Evolutionary conservation across 495 filamentous ascomycete species (phyloP).

Genomic region (Penicillium silybi): DNA sequence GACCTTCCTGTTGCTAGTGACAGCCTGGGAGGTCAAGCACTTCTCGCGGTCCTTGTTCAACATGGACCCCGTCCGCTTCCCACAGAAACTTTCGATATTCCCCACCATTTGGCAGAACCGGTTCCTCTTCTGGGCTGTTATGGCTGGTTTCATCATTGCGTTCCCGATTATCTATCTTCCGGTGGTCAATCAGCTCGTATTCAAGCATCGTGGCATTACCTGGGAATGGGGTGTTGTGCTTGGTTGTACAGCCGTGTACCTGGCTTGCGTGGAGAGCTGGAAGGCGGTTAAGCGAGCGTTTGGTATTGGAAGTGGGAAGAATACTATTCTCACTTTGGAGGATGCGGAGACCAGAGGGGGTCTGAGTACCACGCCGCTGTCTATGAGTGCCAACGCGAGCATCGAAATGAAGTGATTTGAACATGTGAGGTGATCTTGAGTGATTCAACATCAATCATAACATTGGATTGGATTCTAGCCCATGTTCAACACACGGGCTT

Average conservation of each 20-base stretch:
- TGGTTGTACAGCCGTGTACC: constrained; percentile 56
- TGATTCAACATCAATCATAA: constrained; percentile 13
- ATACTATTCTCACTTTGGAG: constrained; percentile 27
- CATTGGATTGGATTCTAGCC: background rate
- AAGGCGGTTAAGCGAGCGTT: constrained; percentile 57
- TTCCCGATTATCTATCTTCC: constrained; percentile 76
- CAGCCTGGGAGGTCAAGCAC: constrained; percentile 73
- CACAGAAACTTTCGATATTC: constrained; percentile 52
- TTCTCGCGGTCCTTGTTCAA: constrained; percentile 67
- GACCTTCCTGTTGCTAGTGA: constrained; percentile 68
- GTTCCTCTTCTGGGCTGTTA: constrained; percentile 71
- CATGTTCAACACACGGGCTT: background rate
- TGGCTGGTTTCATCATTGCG: constrained; percentile 60
- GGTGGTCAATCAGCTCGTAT: constrained; percentile 61
- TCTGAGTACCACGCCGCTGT: constrained; percentile 19
- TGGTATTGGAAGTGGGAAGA: constrained; percentile 35
- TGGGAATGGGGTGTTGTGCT: constrained; percentile 71
- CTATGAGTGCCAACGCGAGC: constrained; percentile 32
- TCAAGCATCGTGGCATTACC: constrained; percentile 68
- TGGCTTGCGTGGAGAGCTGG: constrained; percentile 63
- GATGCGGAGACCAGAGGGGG: constrained; percentile 33
- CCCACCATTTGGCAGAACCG: constrained; percentile 64
- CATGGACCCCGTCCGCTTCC: constrained; percentile 49
- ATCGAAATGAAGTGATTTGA: constrained; percentile 29
- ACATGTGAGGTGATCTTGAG: background rate